Base-by-base conservation (phyloP, 2,329 filamentous ascomycete species). In the Cladosporium sp. region DNA sequence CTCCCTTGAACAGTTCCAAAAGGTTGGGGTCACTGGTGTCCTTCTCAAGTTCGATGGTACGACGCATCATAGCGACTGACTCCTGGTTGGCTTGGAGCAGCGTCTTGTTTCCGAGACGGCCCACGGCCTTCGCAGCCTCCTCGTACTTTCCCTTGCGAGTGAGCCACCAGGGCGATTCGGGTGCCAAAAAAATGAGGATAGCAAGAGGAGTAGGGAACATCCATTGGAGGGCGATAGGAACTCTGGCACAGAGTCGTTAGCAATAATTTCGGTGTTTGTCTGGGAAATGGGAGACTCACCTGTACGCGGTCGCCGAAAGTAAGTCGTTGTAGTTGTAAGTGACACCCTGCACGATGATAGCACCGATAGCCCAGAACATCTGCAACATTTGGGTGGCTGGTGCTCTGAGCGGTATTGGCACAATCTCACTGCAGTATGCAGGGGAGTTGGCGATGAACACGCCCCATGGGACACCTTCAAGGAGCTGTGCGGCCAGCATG, bases 391-490 rank as follows among this genome's bases (percentile, higher is more conserved):
- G 83, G 2, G 86, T 89, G 5, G 81, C 82, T 23, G 85, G 83
- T 62, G 83, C 86, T 74, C 86, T 77, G 63, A 89, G 76, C 71
- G 78, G 78, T 61, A 89, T 81, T 1, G 86, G 86, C 2, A 87
- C 85, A 65, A 89, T 86, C 74, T 89, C 87, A 71, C 77, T 78
- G 75, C 82, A 86, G 56, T 58, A 89, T 7, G 87, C 86, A 0
- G 87, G 87, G 5, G 86, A 82, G 73, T 88, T 88, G 73, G 86
- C 86, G 69, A 88, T 87, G 75, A 89, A 89, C 71, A 89, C 83
- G 28, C 87, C 87, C 87, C 87, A 89, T 2, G 87, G 87, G 5
- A 89, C 72, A 67, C 87, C 87, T 74, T 88, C 85, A 56, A 89
- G 80, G 63, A 86, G 76, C 78, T 89, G 86, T 43, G 82, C 78